A percentile compares a stretch with the other conserved stretches of the same genome.
phyloP scores from a whole-genome alignment of 495 filamentous ascomycete genomes.

The Neurospora sp. region DNA sequence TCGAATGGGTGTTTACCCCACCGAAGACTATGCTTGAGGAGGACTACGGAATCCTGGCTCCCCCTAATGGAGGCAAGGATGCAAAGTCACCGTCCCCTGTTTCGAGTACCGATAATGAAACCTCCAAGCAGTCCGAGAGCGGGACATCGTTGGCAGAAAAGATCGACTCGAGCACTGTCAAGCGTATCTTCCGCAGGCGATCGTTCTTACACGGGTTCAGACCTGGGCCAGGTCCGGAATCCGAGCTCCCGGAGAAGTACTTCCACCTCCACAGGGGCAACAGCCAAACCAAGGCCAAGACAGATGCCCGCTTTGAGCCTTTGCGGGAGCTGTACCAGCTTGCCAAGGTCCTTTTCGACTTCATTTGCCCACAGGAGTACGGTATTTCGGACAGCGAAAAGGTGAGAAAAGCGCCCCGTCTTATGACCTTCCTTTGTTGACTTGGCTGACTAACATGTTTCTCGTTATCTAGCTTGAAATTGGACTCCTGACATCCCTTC shows the following conservation, averaged over 20 bases:
- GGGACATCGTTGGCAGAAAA: conserved; percentile 20
- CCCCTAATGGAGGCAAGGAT: conserved; percentile 25
- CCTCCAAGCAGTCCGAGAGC: conserved; percentile 24
- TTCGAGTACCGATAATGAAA: background rate
- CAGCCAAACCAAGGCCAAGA: conserved; percentile 67
- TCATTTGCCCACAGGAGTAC: conserved; percentile 96
- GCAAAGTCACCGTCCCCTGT: conserved; percentile 18
- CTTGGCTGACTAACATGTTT: conserved; percentile 4
- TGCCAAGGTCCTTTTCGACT: conserved; percentile 93
- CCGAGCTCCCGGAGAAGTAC: conserved; percentile 54
- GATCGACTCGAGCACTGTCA: conserved; percentile 28
- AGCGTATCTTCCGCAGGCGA: conserved; percentile 41
- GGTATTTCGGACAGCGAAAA: conserved; percentile 91
- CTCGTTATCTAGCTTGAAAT: conserved; percentile 59
- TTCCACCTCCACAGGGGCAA: conserved; percentile 78
- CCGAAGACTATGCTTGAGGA: conserved; percentile 57
- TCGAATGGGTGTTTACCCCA: conserved; percentile 98
- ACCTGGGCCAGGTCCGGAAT: conserved; percentile 26
- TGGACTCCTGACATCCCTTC: conserved; percentile 84
- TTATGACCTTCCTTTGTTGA: background rate
- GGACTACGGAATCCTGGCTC: conserved; percentile 34
- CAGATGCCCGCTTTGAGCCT: conserved; percentile 75
- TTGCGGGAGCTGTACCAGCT: conserved; percentile 85
- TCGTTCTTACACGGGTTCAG: conserved; percentile 38
- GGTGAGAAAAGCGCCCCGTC: conserved; percentile 12